Percentiles rank a stretch among this genome's conserved stretches.
Evolutionary conservation across 257 asterid genomes (phyloP).

Genomic region (Scutellaria barbata): DNA sequence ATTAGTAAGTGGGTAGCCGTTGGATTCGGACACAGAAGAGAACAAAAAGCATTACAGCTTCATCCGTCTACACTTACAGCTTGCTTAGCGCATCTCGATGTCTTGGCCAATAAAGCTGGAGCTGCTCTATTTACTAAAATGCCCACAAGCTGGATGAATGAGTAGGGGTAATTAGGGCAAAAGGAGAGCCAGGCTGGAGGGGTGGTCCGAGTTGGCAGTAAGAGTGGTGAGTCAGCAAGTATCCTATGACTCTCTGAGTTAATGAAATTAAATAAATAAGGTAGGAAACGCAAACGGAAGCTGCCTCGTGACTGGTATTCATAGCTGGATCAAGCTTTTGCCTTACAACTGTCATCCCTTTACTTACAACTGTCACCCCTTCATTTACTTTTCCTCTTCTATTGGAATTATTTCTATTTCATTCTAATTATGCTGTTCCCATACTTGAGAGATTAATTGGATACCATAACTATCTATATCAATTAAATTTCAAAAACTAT

Average conservation of each 20-base stretch:
- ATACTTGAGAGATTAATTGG: too few relatives aligned
- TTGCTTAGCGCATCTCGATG: slow-evolving; percentile 39
- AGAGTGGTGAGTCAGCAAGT: slow-evolving; percentile 24
- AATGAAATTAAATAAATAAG: not conserved
- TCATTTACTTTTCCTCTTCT: too few relatives aligned
- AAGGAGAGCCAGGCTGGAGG: slow-evolving; percentile 30
- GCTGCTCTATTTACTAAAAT: slow-evolving; percentile 4
- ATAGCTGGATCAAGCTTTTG: slow-evolving; percentile 37
- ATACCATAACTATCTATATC: too few relatives aligned
- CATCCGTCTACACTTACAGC: slow-evolving; percentile 28
- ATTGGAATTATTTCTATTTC: too few relatives aligned
- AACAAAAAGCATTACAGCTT: slow-evolving; percentile 38
- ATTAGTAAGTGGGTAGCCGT: slow-evolving; percentile 32
- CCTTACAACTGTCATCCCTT: slow-evolving; percentile 18
- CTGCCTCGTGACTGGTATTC: slow-evolving; percentile 39
- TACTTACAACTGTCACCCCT: too few relatives aligned
- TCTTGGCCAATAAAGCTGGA: slow-evolving; percentile 5
- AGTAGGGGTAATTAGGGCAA: slow-evolving; percentile 32
- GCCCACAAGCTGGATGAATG: not conserved
- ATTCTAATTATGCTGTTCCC: too few relatives aligned
- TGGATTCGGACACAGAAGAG: not conserved
- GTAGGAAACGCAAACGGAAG: not conserved
- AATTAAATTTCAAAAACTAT: too few relatives aligned
- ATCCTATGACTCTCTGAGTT: slow-evolving; percentile 28
- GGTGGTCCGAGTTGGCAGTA: slow-evolving; percentile 29